Conservation (phyloP, 805 yeast genomes). For the Ogataea trehalophila region DNA sequence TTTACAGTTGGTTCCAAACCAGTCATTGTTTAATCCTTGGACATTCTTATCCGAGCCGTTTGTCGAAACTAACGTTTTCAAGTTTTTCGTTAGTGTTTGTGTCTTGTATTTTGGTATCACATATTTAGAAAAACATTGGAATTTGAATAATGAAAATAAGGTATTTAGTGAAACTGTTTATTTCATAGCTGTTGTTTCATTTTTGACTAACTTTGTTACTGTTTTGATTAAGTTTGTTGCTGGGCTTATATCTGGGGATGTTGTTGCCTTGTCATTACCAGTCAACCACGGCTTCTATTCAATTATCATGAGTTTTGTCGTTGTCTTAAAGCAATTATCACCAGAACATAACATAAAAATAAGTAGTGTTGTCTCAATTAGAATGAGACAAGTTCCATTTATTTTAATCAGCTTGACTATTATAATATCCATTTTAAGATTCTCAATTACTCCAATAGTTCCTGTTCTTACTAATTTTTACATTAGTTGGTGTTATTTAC, state of each 20-base stretch:
- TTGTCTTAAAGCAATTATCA: conserved; percentile 52
- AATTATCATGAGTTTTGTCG: conserved; percentile 48
- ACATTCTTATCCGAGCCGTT: conserved; percentile 59
- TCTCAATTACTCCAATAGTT: conserved; percentile 44
- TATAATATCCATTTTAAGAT: conserved; percentile 22
- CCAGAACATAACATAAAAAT: conserved; percentile 53
- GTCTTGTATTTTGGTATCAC: conserved; percentile 37
- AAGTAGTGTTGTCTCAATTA: conserved; percentile 34
- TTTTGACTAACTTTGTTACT: conserved; percentile 50
- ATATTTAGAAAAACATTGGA: conserved; percentile 50
- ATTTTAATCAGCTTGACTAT: conserved; percentile 29
- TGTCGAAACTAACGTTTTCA: conserved; percentile 49
- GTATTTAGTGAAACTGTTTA: conserved; percentile 39
- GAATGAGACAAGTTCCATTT: conserved; percentile 64
- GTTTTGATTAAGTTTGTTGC: conserved; percentile 33
- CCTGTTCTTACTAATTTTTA: conserved; percentile 59
- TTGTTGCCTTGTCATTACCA: conserved; percentile 37
- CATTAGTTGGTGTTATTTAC: conserved; percentile 67
- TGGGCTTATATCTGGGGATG: conserved; percentile 30
- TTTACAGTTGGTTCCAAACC: conserved; percentile 60
- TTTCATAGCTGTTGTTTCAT: conserved; percentile 49
- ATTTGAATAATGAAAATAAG: conserved; percentile 14
- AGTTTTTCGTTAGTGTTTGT: conserved; percentile 36
- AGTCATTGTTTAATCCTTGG: conserved; percentile 56
- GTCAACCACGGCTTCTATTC: conserved; percentile 47